Conservation (phyloP, 805 yeast species). For the Suhomyces sp. region DNA sequence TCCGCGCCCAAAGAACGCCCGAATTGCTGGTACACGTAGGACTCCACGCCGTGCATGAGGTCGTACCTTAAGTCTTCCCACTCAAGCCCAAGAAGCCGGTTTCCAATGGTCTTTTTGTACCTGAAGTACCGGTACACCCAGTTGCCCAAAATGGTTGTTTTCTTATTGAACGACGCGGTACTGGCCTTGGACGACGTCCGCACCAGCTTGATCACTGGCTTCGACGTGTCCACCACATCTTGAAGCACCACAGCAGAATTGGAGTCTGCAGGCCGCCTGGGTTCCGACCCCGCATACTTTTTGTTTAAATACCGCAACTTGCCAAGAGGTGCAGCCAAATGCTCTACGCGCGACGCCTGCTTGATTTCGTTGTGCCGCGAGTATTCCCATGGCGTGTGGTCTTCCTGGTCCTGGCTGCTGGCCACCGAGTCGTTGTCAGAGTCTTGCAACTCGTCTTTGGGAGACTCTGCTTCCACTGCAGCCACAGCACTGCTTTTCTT, state of each 20-base stretch:
- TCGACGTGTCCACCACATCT: constrained; percentile 20
- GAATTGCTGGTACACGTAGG: constrained; percentile 30
- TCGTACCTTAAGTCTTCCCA: constrained; percentile 44
- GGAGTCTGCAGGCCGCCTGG: constrained; percentile 12
- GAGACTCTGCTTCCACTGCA: neutral
- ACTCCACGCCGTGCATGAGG: constrained; percentile 34
- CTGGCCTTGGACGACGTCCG: constrained; percentile 22
- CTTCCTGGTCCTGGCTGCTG: constrained; percentile 4
- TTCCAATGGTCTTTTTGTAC: constrained; percentile 33
- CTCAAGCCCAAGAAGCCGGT: constrained; percentile 39
- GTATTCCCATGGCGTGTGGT: constrained; percentile 1
- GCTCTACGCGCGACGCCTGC: constrained; percentile 1
- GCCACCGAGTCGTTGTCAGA: neutral
- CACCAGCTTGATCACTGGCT: constrained; percentile 28
- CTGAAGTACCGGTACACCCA: constrained; percentile 36
- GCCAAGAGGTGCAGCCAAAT: constrained; percentile 22
- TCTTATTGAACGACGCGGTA: constrained; percentile 26
- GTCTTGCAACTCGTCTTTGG: neutral
- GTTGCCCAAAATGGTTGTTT: constrained; percentile 23
- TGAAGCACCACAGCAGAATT: constrained; percentile 20
- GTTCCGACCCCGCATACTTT: neutral
- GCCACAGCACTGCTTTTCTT: constrained; percentile 3
- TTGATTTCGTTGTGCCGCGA: neutral
- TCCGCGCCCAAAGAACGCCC: constrained; percentile 21
- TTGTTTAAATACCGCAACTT: constrained; percentile 15